Evolutionary conservation across 1,139 yeast species (phyloP).

Genomic region (Diutina rugosa): DNA sequence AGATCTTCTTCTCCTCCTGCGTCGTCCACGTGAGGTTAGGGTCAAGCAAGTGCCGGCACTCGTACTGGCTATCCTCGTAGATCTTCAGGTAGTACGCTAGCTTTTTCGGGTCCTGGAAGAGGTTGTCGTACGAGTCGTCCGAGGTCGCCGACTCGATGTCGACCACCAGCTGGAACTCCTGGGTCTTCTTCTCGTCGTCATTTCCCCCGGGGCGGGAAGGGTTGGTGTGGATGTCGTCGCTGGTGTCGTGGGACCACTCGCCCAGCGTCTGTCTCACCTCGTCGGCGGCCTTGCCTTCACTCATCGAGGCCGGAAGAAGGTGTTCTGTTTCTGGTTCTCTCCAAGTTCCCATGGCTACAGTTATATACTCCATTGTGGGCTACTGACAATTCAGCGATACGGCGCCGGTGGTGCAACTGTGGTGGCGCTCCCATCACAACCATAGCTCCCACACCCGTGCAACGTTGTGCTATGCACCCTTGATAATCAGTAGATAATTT

Average conservation of each 20-base stretch:
- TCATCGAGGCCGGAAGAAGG: not conserved
- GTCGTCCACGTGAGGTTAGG: slow-evolving; percentile 31
- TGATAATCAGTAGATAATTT: not conserved
- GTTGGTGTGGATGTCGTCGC: not conserved
- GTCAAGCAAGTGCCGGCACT: slow-evolving; percentile 31
- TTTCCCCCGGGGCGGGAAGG: not conserved
- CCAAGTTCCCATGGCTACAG: not conserved
- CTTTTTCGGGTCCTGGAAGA: slow-evolving; percentile 20
- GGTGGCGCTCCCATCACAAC: not conserved
- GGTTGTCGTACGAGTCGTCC: not conserved
- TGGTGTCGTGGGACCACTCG: not conserved
- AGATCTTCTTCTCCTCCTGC: slow-evolving; percentile 26
- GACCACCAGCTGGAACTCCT: not conserved
- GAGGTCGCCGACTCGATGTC: not conserved
- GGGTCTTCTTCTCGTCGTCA: not conserved
- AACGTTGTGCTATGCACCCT: not conserved
- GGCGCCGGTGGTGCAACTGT: not conserved
- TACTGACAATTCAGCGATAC: not conserved
- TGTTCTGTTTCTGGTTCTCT: not conserved
- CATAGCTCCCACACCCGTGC: not conserved
- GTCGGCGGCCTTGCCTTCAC: not conserved
- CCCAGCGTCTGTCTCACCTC: not conserved
- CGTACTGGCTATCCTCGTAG: slow-evolving; percentile 31
- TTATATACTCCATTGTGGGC: not conserved
- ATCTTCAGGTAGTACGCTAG: slow-evolving; percentile 25